These are phyloP conservation scores for Deuterostichococcus epilithicus DNA, from an alignment of 139 green algal species.

Conservation along the genomic window DNA sequence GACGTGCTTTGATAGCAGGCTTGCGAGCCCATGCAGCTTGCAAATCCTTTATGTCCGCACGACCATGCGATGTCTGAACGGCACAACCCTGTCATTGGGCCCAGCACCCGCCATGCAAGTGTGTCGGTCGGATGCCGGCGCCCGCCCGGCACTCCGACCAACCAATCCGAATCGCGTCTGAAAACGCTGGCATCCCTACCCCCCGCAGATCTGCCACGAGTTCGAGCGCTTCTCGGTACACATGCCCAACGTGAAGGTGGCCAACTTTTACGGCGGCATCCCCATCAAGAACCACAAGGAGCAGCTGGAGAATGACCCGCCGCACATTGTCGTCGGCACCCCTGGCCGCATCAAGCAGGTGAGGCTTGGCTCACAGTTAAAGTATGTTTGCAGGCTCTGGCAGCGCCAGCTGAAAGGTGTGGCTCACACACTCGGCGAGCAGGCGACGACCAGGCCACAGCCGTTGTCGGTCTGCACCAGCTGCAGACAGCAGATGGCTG, in stretches of 20 bases:
- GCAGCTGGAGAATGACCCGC: constrained; percentile 75
- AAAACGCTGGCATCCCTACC: neutral
- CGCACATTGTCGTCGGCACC: constrained; percentile 94
- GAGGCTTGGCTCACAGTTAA: constrained; percentile 6
- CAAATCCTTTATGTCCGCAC: too few species aligned
- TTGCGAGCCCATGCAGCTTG: too few species aligned
- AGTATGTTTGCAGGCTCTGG: too few species aligned
- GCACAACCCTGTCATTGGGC: too few species aligned
- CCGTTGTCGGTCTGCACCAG: too few species aligned
- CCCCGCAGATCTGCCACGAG: constrained; percentile 92
- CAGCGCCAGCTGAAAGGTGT: too few species aligned
- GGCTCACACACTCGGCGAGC: too few species aligned
- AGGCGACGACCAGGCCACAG: too few species aligned
- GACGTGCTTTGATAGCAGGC: too few species aligned
- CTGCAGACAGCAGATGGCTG: too few species aligned
- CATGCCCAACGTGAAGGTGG: constrained; percentile 81
- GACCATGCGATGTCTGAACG: too few species aligned
- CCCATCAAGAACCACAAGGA: constrained; percentile 78
- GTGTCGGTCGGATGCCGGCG: neutral
- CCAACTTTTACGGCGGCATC: constrained; percentile 94
- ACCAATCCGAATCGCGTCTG: neutral
- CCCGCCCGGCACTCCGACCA: neutral
- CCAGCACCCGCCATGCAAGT: neutral
- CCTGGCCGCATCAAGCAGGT: constrained; percentile 93
- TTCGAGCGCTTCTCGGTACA: constrained; percentile 92